Base-by-base conservation (phyloP, 1,139 yeast species). In the Sugiyamaella paludigena region DNA sequence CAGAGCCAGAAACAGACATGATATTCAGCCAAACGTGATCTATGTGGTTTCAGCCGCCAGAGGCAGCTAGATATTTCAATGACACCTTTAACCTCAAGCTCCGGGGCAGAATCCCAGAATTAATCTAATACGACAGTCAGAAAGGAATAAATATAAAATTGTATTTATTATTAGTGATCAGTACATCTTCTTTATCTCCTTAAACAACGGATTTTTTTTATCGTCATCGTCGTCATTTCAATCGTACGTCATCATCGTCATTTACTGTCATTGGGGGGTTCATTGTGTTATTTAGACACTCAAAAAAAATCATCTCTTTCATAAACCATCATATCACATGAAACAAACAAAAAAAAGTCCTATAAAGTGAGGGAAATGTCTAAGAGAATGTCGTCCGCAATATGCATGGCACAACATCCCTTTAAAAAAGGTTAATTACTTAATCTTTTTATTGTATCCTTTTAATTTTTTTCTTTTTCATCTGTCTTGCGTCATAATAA, bases 321-420 rank as follows among this genome's bases (percentile, higher is more conserved):
- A 40, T 38, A 47, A 45, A 40, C 45, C 48, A 44, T 48, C 51
- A 48, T 43, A 44, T 48, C 48, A 39, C 50, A 43, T 47, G 47
- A 38, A 33, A 42, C 37, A 36, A 40, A 36, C 36, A 11, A 29
- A n/a, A 38, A 38, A 39, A 31, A 26, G 15, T n/a, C 12, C 15
- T 31, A n/a, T n/a, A 31, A 31, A 31, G 15, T 4, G 15, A 31
- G 6, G 2, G 34, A n/a, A n/a, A n/a, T n/a, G n/a, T n/a, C n/a
- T n/a, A n/a, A n/a, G n/a, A n/a, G n/a, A n/a, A n/a, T n/a, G 34
- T 31, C 3, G 32, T 26, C 16, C 13, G n/a, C 34, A 12, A 15
- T 26, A 19, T n/a, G n/a, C n/a, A n/a, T 19, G 24, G 24, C 24
- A 19, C 24, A 19, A 19, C 24, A 19, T 19, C 5, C 24, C 5